A percentile compares a stretch with the other conserved stretches of the same genome.
These are phyloP conservation scores for Suillus occidentalis DNA, from an alignment of 768 basidiomycete genomes.

Conservation along the genomic window DNA sequence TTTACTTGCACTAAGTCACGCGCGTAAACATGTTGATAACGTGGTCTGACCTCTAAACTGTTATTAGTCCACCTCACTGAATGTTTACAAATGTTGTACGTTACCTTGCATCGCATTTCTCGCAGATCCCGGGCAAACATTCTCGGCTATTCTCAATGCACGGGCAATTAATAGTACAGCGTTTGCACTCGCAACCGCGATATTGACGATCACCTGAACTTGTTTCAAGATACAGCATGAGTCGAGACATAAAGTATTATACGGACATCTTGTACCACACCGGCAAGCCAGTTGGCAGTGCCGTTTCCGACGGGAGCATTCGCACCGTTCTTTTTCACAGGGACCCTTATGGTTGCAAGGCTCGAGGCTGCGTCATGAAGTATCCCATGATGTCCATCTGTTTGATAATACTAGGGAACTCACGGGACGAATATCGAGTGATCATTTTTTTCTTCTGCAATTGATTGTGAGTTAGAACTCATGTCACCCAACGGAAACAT, in stretches of 20 bases:
- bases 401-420: not conserved
- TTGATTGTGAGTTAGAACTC: not conserved
- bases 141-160: conserved; percentile 41
- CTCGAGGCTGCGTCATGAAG: conserved; percentile 21
- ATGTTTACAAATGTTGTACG: conserved; percentile 4
- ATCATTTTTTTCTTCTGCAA: conserved; percentile 12
- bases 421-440: conserved; percentile 9
- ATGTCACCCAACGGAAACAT: not conserved
- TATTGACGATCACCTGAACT: conserved; percentile 40
- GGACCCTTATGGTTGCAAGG: conserved; percentile 50
- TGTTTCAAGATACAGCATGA: conserved; percentile 17
- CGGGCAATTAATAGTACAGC: conserved; percentile 30
- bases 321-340: conserved; percentile 42
- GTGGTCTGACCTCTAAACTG: conserved; percentile 23
- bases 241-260: not conserved
- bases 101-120: conserved; percentile 43
- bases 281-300: conserved; percentile 51
- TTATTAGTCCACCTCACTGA: not conserved
- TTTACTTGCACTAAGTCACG: not conserved
- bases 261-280: conserved; percentile 44
- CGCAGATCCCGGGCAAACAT: conserved; percentile 55
- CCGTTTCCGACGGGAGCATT: conserved; percentile 37
- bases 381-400: not conserved
- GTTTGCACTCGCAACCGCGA: conserved; percentile 43
- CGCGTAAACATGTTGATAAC: not conserved